Conservation (phyloP, 2,329 filamentous ascomycete species). For the Ophiosphaerella korrae region DNA sequence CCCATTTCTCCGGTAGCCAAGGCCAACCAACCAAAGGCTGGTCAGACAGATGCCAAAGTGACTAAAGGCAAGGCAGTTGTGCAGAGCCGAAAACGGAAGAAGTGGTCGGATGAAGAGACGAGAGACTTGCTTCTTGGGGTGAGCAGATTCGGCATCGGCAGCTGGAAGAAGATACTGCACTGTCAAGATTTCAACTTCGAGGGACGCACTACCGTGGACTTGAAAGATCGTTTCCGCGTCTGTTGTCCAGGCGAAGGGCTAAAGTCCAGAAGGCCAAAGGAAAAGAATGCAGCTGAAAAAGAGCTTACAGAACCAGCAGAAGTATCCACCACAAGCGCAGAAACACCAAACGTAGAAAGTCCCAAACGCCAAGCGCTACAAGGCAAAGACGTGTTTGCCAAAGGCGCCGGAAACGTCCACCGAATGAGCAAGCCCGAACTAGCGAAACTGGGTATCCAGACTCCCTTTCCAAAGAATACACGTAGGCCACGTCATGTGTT, state of each 20-base stretch:
- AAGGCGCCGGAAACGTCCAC: slow-evolving; percentile 14
- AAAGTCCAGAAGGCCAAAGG: slow-evolving; percentile 42
- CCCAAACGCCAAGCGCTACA: slow-evolving; percentile 5
- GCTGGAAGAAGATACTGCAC: slow-evolving; percentile 67
- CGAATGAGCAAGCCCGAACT: slow-evolving; percentile 39
- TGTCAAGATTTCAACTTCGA: slow-evolving; percentile 63
- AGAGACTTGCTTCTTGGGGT: slow-evolving; percentile 63
- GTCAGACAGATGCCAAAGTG: not conserved
- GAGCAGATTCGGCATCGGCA: slow-evolving; percentile 65
- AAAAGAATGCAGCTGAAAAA: slow-evolving; percentile 34
- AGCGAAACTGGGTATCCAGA: slow-evolving; percentile 54
- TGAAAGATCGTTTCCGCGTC: slow-evolving; percentile 66
- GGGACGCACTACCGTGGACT: slow-evolving; percentile 63
- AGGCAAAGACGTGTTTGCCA: not conserved
- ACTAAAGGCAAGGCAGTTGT: slow-evolving; percentile 10
- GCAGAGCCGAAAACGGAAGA: slow-evolving; percentile 60
- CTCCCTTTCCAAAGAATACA: slow-evolving; percentile 55
- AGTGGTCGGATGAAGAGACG: slow-evolving; percentile 68
- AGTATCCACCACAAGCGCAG: not conserved
- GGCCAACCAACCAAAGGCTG: not conserved
- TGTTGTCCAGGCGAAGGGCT: slow-evolving; percentile 54
- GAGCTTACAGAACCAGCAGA: not conserved
- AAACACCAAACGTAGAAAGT: not conserved
- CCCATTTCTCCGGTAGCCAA: not conserved
- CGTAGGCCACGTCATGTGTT: slow-evolving; percentile 62